Base-by-base conservation (phyloP, 306 rosid genomes). In the Crataegus laevigata region DNA sequence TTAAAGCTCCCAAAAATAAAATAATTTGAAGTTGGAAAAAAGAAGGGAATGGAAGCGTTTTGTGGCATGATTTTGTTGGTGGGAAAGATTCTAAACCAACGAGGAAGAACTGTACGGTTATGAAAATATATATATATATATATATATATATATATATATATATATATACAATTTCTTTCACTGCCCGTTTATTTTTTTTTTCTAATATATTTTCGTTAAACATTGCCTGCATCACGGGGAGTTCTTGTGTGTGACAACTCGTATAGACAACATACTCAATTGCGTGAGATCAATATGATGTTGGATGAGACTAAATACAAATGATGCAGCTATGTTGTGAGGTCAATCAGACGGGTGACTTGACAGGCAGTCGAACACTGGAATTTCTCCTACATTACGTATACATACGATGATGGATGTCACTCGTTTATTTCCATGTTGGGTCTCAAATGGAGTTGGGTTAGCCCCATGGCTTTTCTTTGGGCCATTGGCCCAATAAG, bases 11-110 rank as follows among this genome's bases (percentile, higher is more conserved):
- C n/a, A n/a, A n/a, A n/a, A n/a, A n/a, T n/a, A n/a, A n/a, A n/a
- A n/a, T n/a, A 62, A 68, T 28, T 17, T 24, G 17, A 54, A 62
- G 36, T 22, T 24, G 11, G 17, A n/a, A 40, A 34, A 29, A 14
- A 36, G 21, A 43, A 57, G 73, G 58, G 59, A 74, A n/a, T 60
- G 28, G 34, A 73, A 74, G 43, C 66, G 32, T 67, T 45, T 25
- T 47, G 32, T 1, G 59, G 68, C 61, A 72, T 47, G 21, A 17
- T 21, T 66, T 68, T 12, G 38, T 77, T 13, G 26, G 21, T 58
- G 32, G 77, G 66, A 40, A 67, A 57, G 78, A 83, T 78, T 71
- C 83, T 45, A 70, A 79, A 71, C 86, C 75, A 62, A 51, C 68
- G 19, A 22, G 25, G 57, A 50, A 71, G 72, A 45, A 69, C 50